Conservation (phyloP, 345 rosid genomes). For the Zanthoxylum bungeanum region DNA sequence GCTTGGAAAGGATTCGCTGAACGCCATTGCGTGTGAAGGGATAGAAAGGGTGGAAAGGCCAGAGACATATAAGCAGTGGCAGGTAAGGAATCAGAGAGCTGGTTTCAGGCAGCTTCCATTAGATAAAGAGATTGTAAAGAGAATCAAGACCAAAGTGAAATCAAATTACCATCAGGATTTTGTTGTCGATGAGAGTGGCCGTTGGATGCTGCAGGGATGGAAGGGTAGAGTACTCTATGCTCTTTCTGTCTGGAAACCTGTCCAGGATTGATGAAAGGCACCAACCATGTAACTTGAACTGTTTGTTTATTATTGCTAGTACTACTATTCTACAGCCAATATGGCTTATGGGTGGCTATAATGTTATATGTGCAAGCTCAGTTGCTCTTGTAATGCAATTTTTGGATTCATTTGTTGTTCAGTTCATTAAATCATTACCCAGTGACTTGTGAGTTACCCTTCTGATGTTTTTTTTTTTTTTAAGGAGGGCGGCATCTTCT, state of each 20-base stretch:
- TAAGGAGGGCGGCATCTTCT: too few species aligned
- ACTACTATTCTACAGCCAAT: background rate
- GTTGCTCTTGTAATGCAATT: background rate
- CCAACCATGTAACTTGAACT: background rate
- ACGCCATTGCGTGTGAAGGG: slow-evolving; percentile 74
- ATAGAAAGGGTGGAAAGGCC: slow-evolving; percentile 65
- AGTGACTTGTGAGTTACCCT: background rate
- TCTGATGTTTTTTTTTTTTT: too few species aligned
- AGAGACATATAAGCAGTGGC: slow-evolving; percentile 69
- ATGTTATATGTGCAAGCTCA: background rate
- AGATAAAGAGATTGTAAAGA: slow-evolving; percentile 45
- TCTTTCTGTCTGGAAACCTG: slow-evolving; percentile 71
- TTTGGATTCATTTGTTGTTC: too few species aligned
- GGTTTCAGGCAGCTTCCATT: slow-evolving; percentile 62
- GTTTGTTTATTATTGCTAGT: background rate
- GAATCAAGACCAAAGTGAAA: slow-evolving; percentile 37
- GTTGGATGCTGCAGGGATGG: slow-evolving; percentile 90
- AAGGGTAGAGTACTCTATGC: slow-evolving; percentile 72
- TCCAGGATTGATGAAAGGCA: slow-evolving; percentile 15
- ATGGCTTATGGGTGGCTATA: background rate
- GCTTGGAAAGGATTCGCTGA: slow-evolving; percentile 51
- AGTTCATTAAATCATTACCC: background rate
- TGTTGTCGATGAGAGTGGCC: slow-evolving; percentile 52
- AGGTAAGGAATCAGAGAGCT: slow-evolving; percentile 32
- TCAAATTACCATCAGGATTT: slow-evolving; percentile 59